Base-by-base conservation (phyloP, 1,284 basidiomycete species). In the Tilletia walkeri region DNA sequence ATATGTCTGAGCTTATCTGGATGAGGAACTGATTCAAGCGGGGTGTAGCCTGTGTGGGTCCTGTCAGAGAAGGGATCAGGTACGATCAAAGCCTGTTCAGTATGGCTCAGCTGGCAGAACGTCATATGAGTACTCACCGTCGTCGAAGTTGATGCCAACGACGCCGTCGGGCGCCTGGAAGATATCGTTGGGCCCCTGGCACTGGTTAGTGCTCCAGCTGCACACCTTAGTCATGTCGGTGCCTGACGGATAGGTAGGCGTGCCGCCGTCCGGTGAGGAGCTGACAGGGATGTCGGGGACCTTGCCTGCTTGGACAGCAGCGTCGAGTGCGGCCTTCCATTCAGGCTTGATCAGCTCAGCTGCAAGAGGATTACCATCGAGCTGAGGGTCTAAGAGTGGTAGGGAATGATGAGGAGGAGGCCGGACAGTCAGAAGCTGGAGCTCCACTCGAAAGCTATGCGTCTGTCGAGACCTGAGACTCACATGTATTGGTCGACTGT, bases 231-330 rank as follows among this genome's bases (percentile, higher is more conserved):
- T 72, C 75, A 74, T 73, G 69, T 53, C 50, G 56, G 72, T 75
- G 66, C 76, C 75, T 2, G 72, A 41, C n/a, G 79, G 79, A 70
- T 80, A 80, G 68, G 50, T 67, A 39, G 70, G 48, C 65, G 65
- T 69, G 65, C 65, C 74, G 36, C 34, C 34, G 70, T 68, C 66
- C 56, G 71, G 69, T 66, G 73, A 72, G 67, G 86, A 86, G 5
- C 89, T 85, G 50, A 81, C 75, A 10, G 90, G 89, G 68, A 92
- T 86, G 77, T 88, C 80, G 9, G 92, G 92, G 68, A 94, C 92
- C 76, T 88, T 88, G 65, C 90, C 90, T 4, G 88, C 88, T 18
- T 59, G 5, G 56, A 59, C 24, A n/a, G 56, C 56, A 2, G n/a
- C 56, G 4, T 59, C 34, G 24, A 59, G 56, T 9, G 56, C 56